Evolutionary conservation across 176 grass and related monocot species (phyloP), one percentile per base, ranked within the genome.

Genomic region (Oryza australiensis): DNA sequence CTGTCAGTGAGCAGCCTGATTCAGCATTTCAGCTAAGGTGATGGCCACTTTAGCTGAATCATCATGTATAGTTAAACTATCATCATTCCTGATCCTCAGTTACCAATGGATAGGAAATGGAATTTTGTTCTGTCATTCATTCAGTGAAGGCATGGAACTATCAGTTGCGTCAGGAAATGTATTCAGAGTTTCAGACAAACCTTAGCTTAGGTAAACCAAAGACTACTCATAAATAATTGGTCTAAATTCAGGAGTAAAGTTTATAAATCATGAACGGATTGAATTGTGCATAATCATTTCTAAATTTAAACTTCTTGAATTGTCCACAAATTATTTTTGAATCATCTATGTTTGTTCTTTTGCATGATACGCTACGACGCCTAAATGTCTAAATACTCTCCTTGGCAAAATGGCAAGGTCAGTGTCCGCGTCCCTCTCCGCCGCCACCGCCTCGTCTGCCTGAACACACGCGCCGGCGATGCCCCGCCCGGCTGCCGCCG

Each of bases 381-480:
- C 20, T 23, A 11, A 24, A 60, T 24, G 35, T 37, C 35, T 37
- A 37, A 8, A 8, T 8, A 0, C 9, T 8, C 55, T 51, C 48
- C 49, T 59, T 35, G 22, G 5, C 35, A 18, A 14, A 22, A 10
- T 35, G 22, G 5, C 35, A 18, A 14, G 34, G 22, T 23, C n/a
- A 70, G 67, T 35, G 24, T 28, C 35, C 27, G 7, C n/a, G 35
- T 37, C 35, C 35, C 35, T 37, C 35, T 5, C 33, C 5, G 51
- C 28, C 75, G 57, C 32, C n/a, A 7, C 34, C 38, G 5, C 24
- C 37, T 26, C 1, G 4, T 29, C 64, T 26, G 55, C 38, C 64
- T 26, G 64, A 22, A 35, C 29, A 12, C 74, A 18, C 46, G 20
- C 49, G 35, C 24, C 65, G 35, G 82, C 71, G 77, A 89, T 89